Percentiles rank a stretch among this genome's conserved stretches.
These are phyloP conservation scores for Metschnikowia matae DNA, from an alignment of 805 yeast genomes.

Conservation along the genomic window DNA sequence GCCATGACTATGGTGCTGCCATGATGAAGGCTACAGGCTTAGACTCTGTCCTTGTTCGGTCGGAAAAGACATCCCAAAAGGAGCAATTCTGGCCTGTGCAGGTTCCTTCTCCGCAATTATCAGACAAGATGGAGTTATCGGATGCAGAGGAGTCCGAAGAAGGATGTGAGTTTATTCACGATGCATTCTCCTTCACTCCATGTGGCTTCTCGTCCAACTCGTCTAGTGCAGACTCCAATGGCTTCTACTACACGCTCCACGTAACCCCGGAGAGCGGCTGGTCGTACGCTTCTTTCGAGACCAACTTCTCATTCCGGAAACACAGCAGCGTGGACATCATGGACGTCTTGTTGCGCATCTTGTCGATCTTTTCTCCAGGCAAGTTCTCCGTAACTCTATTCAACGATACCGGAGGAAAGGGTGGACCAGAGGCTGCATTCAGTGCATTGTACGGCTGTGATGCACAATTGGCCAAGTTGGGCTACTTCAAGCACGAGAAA, in stretches of 20 bases:
- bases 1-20: slow-evolving; percentile 73
- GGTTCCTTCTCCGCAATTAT: slow-evolving; percentile 35
- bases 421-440: not conserved
- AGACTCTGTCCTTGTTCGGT: slow-evolving; percentile 47
- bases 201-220: slow-evolving; percentile 95
- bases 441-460: slow-evolving; percentile 12
- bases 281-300: slow-evolving; percentile 95
- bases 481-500: slow-evolving; percentile 61
- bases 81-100: slow-evolving; percentile 8
- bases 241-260: slow-evolving; percentile 73
- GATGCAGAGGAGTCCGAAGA: slow-evolving; percentile 12
- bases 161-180: slow-evolving; percentile 50
- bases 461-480: slow-evolving; percentile 27
- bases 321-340: slow-evolving; percentile 38
- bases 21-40: slow-evolving; percentile 64
- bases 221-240: slow-evolving; percentile 46
- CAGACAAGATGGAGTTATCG: slow-evolving; percentile 25
- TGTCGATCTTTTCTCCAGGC: slow-evolving; percentile 67
- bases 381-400: slow-evolving; percentile 56
- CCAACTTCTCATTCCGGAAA: slow-evolving; percentile 61
- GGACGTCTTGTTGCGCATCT: slow-evolving; percentile 56
- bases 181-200: slow-evolving; percentile 88
- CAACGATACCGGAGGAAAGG: slow-evolving; percentile 18
- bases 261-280: slow-evolving; percentile 92
- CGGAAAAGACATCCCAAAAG: not conserved